phyloP scores from a whole-genome alignment of 345 rosid species.

The Moringa oleifera region DNA sequence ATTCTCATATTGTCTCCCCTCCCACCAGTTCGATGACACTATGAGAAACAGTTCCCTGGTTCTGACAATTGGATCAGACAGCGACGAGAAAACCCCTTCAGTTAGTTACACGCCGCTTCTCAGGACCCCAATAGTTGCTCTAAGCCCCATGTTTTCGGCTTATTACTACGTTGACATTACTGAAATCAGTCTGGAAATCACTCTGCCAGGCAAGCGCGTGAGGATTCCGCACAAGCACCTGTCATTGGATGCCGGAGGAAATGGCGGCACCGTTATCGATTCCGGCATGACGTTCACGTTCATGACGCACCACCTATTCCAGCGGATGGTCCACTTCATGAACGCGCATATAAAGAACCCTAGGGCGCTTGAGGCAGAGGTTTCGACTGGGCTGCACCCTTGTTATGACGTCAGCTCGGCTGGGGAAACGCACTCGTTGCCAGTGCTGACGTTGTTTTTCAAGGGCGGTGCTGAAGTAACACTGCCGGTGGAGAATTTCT shows the following conservation, averaged over 20 bases:
- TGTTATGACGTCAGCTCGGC: conserved; percentile 21
- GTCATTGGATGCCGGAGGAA: conserved; percentile 15
- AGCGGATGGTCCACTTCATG: conserved; percentile 24
- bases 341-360: conserved; percentile 20
- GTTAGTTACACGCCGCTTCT: conserved; percentile 31
- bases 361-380: conserved; percentile 21
- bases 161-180: conserved; percentile 35
- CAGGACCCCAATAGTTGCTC: conserved; percentile 18
- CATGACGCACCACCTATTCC: conserved; percentile 24
- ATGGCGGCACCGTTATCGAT: conserved; percentile 36
- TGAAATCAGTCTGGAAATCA: too few species aligned
- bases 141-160: conserved; percentile 18
- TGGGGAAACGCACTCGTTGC: conserved; percentile 5
- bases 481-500: conserved; percentile 30
- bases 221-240: conserved; percentile 24
- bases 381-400: conserved; percentile 22
- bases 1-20: conserved; percentile 40
- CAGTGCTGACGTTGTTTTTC: conserved; percentile 28
- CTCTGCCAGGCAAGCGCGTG: conserved; percentile 23
- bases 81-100: conserved; percentile 21
- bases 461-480: conserved; percentile 36
- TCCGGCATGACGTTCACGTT: conserved; percentile 33
- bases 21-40: conserved; percentile 31
- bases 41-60: conserved; percentile 16
- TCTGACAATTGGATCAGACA: conserved; percentile 18